Evolutionary conservation across 2,329 filamentous ascomycete genomes (phyloP).

Genomic region (Epichloe elymi): DNA sequence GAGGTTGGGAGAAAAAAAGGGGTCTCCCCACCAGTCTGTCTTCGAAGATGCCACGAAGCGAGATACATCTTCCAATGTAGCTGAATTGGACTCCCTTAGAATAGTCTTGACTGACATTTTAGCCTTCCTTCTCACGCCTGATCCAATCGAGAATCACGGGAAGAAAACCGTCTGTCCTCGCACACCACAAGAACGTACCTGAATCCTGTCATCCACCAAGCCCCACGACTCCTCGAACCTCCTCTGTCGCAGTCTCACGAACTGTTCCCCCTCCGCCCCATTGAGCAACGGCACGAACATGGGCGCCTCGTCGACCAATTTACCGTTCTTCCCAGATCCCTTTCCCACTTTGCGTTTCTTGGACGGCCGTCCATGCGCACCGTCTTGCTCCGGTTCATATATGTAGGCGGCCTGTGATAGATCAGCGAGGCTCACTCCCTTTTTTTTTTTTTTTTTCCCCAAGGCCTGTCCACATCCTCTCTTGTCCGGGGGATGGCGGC

Average conservation of each 20-base stretch:
- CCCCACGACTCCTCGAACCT: constrained; percentile 53
- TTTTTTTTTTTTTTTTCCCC: too few relatives aligned
- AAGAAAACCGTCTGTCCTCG: background rate
- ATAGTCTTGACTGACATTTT: constrained; percentile 28
- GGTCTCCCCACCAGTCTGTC: constrained; percentile 16
- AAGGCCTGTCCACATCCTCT: too few relatives aligned
- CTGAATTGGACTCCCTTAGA: constrained; percentile 45
- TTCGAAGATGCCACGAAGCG: constrained; percentile 36
- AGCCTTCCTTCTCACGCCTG: background rate
- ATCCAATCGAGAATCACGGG: background rate
- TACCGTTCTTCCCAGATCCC: constrained; percentile 14
- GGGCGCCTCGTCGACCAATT: constrained; percentile 9
- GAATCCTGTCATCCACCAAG: constrained; percentile 48
- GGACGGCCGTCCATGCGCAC: constrained; percentile 25
- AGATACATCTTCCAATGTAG: constrained; percentile 44
- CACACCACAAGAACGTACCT: constrained; percentile 19
- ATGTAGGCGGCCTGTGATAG: constrained; percentile 7
- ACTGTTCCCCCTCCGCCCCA: constrained; percentile 36
- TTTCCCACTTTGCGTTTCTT: constrained; percentile 45
- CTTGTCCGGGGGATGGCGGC: background rate
- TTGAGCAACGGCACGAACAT: constrained; percentile 40
- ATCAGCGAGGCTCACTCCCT: too few relatives aligned
- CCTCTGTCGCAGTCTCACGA: constrained; percentile 39
- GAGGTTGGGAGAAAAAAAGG: background rate
- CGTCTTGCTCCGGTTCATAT: constrained; percentile 30